Percentiles rank a stretch among this genome's conserved stretches.
Evolutionary conservation across 2,329 filamentous ascomycete genomes (phyloP).

Genomic region (Chalaropsis ovoidea): DNA sequence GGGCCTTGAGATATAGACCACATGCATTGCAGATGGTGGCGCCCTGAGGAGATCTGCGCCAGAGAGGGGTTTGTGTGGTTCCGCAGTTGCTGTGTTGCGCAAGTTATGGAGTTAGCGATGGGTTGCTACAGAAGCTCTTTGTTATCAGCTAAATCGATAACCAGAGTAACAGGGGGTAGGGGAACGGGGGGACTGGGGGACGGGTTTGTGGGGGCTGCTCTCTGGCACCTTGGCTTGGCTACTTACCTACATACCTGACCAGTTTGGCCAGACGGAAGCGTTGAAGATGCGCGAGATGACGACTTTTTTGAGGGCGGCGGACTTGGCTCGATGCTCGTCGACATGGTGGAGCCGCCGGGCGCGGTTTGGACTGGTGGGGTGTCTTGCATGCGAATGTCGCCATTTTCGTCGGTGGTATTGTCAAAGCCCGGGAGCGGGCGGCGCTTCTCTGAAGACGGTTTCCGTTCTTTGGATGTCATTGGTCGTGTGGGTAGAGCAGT

Average conservation of each 20-base stretch:
- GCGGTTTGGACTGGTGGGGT: not conserved
- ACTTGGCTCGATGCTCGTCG: constrained; percentile 11
- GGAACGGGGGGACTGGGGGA: too few relatives aligned
- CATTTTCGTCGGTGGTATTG: constrained; percentile 17
- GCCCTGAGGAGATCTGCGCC: constrained; percentile 85
- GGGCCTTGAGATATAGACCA: constrained; percentile 84
- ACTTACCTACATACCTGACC: constrained; percentile 64
- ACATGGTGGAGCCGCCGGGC: constrained; percentile 6
- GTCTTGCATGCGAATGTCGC: constrained; percentile 20
- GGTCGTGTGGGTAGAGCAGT: constrained; percentile 23
- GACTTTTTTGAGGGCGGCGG: constrained; percentile 17
- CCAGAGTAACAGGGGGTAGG: not conserved
- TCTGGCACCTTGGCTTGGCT: constrained; percentile 3
- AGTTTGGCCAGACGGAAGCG: constrained; percentile 21
- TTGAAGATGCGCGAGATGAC: constrained; percentile 9
- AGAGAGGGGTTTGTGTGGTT: constrained; percentile 86
- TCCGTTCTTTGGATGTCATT: constrained; percentile 15
- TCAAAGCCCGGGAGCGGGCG: constrained; percentile 21
- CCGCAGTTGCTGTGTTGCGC: constrained; percentile 65
- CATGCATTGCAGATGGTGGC: constrained; percentile 97
- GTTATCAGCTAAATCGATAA: constrained; percentile 26
- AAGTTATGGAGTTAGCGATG: constrained; percentile 14
- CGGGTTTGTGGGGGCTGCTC: too few relatives aligned
- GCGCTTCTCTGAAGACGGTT: constrained; percentile 14
- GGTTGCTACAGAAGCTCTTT: constrained; percentile 23